Base-by-base conservation (phyloP, 1,284 basidiomycete species). In the Sanghuangporus sanghuang region DNA sequence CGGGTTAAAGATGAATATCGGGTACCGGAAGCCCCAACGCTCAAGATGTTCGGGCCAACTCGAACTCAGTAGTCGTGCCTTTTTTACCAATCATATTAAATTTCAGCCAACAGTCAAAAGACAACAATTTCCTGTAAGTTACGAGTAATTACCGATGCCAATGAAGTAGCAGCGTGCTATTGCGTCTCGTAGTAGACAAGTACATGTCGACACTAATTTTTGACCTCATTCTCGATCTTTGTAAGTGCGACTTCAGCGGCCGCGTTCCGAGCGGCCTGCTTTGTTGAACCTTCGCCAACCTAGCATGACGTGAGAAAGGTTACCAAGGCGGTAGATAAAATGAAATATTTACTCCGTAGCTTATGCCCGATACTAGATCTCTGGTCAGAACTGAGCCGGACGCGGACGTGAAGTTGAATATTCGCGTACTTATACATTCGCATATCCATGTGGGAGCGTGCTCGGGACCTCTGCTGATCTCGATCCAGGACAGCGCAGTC, bases 151-250 rank as follows among this genome's bases (percentile, higher is more conserved):
- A 32, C 27, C 27, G 27, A 32, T 32, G 27, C 27, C 27, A 32
- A 32, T 32, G 23, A 23, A 23, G 23, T 23, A 23, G 27, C 27
- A 3, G 27, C 5, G 3, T 32, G 27, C 27, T 32, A 32, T 32
- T 32, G 27, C 27, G 27, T 32, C 27, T 32, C 27, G 4, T 32
- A 32, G 27, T 32, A 32, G 27, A 5, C 27, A 32, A 32, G 27
- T 32, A 32, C 5, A 66, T 27, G 65, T 68, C 59, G 59, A 62
- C 60, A 61, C 67, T 63, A 67, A 4, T 63, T 69, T 12, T 67
- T 65, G 18, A 68, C 69, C 27, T 68, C 71, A 44, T 61, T 46
- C 67, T 64, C 18, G 57, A 67, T 59, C 62, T 65, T 57, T 5
- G 39, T 40, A 16, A 57, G 6, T 12, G 56, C 38, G 6, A 16